Conservation (phyloP, 768 basidiomycete species). For the Amanita exitialis region DNA sequence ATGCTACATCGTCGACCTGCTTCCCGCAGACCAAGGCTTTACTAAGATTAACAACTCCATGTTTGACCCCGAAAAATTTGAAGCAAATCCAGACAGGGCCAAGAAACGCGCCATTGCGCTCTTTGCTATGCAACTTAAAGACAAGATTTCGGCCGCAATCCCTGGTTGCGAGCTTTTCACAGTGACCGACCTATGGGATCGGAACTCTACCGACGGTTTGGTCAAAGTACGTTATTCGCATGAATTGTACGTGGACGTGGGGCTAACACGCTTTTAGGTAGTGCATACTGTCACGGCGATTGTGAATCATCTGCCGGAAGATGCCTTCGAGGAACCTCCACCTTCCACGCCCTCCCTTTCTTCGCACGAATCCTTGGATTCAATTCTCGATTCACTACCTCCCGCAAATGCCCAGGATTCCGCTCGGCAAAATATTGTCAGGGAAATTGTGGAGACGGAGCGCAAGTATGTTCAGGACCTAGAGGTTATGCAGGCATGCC, state of each 20-base stretch:
- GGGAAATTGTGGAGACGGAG: constrained; percentile 91
- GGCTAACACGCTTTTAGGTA: constrained; percentile 40
- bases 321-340: constrained; percentile 55
- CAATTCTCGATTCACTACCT: constrained; percentile 35
- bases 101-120: constrained; percentile 88
- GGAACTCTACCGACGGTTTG: constrained; percentile 86
- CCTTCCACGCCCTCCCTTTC: constrained; percentile 47
- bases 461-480: constrained; percentile 95
- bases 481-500: constrained; percentile 86
- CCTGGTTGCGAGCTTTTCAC: constrained; percentile 76
- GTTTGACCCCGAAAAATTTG: constrained; percentile 56
- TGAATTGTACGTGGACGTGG: neutral
- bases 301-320: constrained; percentile 63
- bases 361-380: constrained; percentile 53
- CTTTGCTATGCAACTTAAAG: constrained; percentile 83
- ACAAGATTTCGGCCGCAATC: constrained; percentile 48
- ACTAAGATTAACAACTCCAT: constrained; percentile 51
- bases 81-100: constrained; percentile 65
- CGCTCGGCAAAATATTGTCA: constrained; percentile 67
- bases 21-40: constrained; percentile 55
- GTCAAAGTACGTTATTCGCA: constrained; percentile 64
- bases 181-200: constrained; percentile 83
- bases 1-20: constrained; percentile 93
- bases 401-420: constrained; percentile 51
- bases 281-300: constrained; percentile 83